These are phyloP conservation scores for Syzygium grande DNA, from an alignment of 345 rosid genomes.

Conservation along the genomic window DNA sequence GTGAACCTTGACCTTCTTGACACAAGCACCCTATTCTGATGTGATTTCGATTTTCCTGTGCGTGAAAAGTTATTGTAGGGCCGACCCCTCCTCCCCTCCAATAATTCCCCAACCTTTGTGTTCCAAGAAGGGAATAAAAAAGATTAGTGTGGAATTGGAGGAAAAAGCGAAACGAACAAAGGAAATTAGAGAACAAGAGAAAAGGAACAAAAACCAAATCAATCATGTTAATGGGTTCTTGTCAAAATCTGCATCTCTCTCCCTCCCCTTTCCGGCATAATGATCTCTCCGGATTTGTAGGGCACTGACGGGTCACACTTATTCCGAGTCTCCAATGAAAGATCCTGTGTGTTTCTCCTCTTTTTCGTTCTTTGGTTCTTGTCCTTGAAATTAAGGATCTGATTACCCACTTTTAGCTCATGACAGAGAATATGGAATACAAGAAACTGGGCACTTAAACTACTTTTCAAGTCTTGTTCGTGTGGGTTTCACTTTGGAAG, in stretches of 20 bases:
- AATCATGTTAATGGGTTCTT: conserved; percentile 20
- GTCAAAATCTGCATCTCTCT: conserved; percentile 28
- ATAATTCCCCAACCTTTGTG: not conserved
- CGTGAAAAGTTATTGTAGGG: not conserved
- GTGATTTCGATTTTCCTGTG: not conserved
- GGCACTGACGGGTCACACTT: conserved; percentile 20
- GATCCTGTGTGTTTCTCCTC: conserved; percentile 42
- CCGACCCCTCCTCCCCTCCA: not conserved
- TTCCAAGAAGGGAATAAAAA: not conserved
- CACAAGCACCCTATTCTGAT: not conserved
- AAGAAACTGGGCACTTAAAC: conserved; percentile 8
- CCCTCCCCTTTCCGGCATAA: conserved; percentile 2
- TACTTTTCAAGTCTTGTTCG: not conserved
- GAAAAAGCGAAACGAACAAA: not conserved
- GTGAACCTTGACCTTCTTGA: not conserved
- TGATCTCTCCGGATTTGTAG: conserved; percentile 23
- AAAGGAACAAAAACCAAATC: not conserved
- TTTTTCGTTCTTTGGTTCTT: not conserved
- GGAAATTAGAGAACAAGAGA: conserved; percentile 2
- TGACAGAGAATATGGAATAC: not conserved
- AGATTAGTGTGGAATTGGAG: conserved; percentile 7
- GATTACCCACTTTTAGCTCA: not conserved
- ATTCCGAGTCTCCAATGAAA: conserved; percentile 35
- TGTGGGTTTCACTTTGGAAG: not conserved
- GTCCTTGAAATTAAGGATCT: not conserved